Evolutionary conservation across 2,329 filamentous ascomycete species (phyloP), one percentile per base, ranked within the genome.

Genomic region (Aspergillus versicolor): DNA sequence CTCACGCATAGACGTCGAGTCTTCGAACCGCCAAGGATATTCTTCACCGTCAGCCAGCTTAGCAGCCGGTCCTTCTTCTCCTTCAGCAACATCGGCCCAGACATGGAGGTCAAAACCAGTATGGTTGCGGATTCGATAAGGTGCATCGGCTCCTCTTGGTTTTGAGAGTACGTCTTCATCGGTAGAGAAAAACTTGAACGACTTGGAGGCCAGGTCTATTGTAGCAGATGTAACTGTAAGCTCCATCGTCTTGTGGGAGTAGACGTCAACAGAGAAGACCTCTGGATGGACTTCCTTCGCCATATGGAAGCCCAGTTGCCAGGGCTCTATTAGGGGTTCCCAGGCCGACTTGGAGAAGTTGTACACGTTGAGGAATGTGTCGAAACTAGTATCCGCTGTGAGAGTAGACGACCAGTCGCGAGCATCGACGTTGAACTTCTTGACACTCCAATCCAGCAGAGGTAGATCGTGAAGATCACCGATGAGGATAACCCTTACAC

Each of bases 291-390:
- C 82, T 57, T 94, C 88, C 65, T 88, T 92, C 1, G 90, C 87
- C 71, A 97, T 85, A 61, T 95, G 91, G 64, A 99, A 86, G 2
- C 92, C 92, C n/a, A 97, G 81, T 63, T 93, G 87, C 94, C 94
- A 99, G 7, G 95, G 95, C 72, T 99, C 94, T 24, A 99, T 86
- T 34, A 99, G 77, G 3, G 94, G 94, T 73, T 99, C 94, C 94
- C 94, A 99, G 3, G 92, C 91, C 0, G 94, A 99, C 73, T 99
- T 99, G 13, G 94, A 94, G 76, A 99, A 99, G 75, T 99, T 99
- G 81, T 96, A 99, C 24, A 99, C 88, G 67, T 97, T 99, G 66
- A 95, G 85, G 73, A 96, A 96, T 62, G 93, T 91, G 61, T 97
- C 91, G 47, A 99, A 87, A n/a, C 86, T 89, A 0, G 91, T 90